Conservation (phyloP, 129 eudicot genomes). For the Flaveria brownii region DNA sequence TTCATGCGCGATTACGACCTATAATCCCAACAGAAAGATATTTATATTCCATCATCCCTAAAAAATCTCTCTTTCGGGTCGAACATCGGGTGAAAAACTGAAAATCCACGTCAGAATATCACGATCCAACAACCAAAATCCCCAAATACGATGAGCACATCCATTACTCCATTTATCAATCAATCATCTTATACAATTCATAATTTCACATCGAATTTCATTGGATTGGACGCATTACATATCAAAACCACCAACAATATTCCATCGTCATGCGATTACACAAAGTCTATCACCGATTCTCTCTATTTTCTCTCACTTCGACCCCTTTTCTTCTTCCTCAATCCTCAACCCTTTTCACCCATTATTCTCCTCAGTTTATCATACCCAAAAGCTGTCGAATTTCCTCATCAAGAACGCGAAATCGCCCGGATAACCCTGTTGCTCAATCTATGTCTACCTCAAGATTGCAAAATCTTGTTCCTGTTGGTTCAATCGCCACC, state of each 20-base stretch:
- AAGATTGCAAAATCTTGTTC: conserved; percentile 49
- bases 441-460: conserved; percentile 44
- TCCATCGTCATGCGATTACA: conserved; percentile 62
- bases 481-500: conserved; percentile 44
- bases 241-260: conserved; percentile 20
- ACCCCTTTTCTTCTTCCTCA: conserved; percentile 35
- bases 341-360: conserved; percentile 27
- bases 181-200: not conserved
- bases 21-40: not conserved
- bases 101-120: not conserved
- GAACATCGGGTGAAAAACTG: too few relatives aligned
- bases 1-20: not conserved
- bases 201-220: not conserved
- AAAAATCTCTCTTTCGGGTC: conserved; percentile 10
- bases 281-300: conserved; percentile 76
- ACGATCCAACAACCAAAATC: not conserved
- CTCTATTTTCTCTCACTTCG: conserved; percentile 45
- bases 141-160: not conserved
- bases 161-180: not conserved
- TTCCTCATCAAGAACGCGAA: conserved; percentile 17
- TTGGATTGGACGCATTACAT: conserved; percentile 21
- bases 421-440: not conserved
- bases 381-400: conserved; percentile 35
- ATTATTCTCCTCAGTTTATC: conserved; percentile 29
- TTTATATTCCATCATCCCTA: not conserved